Percentiles rank a stretch among this genome's conserved stretches.
Evolutionary conservation across 495 filamentous ascomycete genomes (phyloP).

Genomic region (Terfezia claveryi): DNA sequence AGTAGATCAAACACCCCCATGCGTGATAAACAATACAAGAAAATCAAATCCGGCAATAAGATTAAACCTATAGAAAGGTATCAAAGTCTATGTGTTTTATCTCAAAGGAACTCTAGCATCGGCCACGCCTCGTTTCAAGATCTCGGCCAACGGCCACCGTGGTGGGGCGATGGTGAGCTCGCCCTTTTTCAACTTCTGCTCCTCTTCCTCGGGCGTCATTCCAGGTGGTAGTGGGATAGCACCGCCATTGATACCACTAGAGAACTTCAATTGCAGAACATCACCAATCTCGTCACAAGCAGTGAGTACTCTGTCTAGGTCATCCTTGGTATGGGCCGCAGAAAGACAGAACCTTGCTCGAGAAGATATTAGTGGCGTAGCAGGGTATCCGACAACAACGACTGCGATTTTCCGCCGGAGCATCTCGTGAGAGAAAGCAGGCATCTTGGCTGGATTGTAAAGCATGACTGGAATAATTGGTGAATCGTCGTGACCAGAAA

Average conservation of each 20-base stretch:
- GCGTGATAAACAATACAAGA: no score
- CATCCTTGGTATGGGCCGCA: conserved; percentile 91
- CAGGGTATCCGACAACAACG: conserved; percentile 91
- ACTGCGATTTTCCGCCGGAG: conserved; percentile 93
- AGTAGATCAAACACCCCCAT: no score
- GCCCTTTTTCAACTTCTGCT: conserved; percentile 41
- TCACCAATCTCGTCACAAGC: conserved; percentile 89
- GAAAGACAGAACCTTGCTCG: conserved; percentile 90
- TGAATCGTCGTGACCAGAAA: conserved; percentile 91
- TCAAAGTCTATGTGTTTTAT: conserved; percentile 17
- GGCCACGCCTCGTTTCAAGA: conserved; percentile 53
- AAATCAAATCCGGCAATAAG: no score
- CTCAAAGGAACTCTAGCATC: conserved; percentile 54
- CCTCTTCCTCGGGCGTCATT: conserved; percentile 44
- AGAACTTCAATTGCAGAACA: conserved; percentile 84
- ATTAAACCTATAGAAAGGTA: no score
- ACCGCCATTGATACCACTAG: conserved; percentile 78
- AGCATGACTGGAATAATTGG: conserved; percentile 86
- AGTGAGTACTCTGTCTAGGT: conserved; percentile 70
- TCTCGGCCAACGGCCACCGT: conserved; percentile 60
- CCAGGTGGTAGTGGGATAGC: conserved; percentile 49
- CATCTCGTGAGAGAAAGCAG: conserved; percentile 97
- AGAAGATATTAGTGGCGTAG: conserved; percentile 87
- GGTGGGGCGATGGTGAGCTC: conserved; percentile 38
- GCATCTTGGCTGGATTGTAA: conserved; percentile 93